Percentiles rank a stretch among this genome's conserved stretches.
Evolutionary conservation across 2,329 filamentous ascomycete species (phyloP).

Genomic region (Aphanocladium album): DNA sequence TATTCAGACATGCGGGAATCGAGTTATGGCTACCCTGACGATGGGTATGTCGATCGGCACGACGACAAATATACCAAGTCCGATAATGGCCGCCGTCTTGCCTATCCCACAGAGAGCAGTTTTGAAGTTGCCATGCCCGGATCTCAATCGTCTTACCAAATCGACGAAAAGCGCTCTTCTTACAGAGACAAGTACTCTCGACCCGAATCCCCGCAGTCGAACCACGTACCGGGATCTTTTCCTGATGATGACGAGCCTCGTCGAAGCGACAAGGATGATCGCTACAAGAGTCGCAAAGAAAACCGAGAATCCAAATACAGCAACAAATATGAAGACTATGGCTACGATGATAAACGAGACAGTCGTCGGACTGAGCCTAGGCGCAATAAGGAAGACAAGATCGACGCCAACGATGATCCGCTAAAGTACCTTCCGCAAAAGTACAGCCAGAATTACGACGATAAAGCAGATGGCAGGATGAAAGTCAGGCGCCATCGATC

Average conservation of each 20-base stretch:
- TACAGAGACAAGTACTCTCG: conserved; percentile 32
- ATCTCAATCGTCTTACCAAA: conserved; percentile 32
- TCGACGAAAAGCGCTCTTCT: conserved; percentile 30
- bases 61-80: conserved; percentile 28
- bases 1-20: conserved; percentile 39
- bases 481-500: conserved; percentile 15
- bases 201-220: conserved; percentile 30
- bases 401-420: conserved; percentile 29
- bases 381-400: conserved; percentile 18
- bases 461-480: conserved; percentile 18
- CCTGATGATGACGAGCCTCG: conserved; percentile 25
- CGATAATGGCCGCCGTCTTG: conserved; percentile 28
- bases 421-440: conserved; percentile 44
- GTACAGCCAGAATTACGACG: conserved; percentile 35
- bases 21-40: conserved; percentile 37
- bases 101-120: conserved; percentile 35
- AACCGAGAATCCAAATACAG: conserved; percentile 13
- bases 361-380: conserved; percentile 17
- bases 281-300: conserved; percentile 16
- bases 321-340: conserved; percentile 21
- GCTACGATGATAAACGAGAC: conserved; percentile 27
- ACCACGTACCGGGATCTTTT: conserved; percentile 28
- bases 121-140: conserved; percentile 35
- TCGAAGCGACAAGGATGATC: conserved; percentile 15
- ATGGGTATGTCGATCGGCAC: conserved; percentile 27